Percentiles rank a stretch among this genome's conserved stretches.
These are phyloP conservation scores for Fusarium graminum DNA, from an alignment of 2,329 filamentous ascomycete species.

Conservation along the genomic window DNA sequence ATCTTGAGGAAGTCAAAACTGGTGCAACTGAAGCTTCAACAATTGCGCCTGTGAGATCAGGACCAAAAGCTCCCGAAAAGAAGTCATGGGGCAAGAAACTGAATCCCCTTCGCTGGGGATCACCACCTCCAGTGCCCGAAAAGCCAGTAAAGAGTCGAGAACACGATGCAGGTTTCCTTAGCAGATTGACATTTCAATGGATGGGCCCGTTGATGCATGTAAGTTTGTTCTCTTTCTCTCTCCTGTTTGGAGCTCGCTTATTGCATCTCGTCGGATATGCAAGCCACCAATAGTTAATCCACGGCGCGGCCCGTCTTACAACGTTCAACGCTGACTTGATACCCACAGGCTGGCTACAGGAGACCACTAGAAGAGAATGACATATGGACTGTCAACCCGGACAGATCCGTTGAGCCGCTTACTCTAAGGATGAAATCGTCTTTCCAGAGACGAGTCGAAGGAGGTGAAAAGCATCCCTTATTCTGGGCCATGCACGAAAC, in stretches of 20 bases:
- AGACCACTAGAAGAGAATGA: slow-evolving; percentile 86
- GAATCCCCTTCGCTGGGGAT: slow-evolving; percentile 73
- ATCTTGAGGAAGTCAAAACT: slow-evolving; percentile 59
- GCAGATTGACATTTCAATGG: slow-evolving; percentile 86
- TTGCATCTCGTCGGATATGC: slow-evolving; percentile 17
- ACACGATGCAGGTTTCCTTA: slow-evolving; percentile 79
- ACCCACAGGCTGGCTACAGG: slow-evolving; percentile 79
- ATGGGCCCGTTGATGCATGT: slow-evolving; percentile 88
- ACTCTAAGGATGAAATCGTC: slow-evolving; percentile 74
- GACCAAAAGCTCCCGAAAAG: slow-evolving; percentile 53
- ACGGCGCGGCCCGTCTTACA: slow-evolving; percentile 39
- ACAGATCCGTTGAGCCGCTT: slow-evolving; percentile 78
- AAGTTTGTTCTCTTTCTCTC: slow-evolving; percentile 51
- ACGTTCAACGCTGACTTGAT: slow-evolving; percentile 25
- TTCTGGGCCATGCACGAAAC: slow-evolving; percentile 87
- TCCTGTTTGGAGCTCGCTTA: slow-evolving; percentile 1
- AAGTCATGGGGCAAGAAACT: slow-evolving; percentile 73
- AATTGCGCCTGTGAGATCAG: slow-evolving; percentile 61
- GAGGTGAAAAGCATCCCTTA: slow-evolving; percentile 79
- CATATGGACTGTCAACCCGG: slow-evolving; percentile 89
- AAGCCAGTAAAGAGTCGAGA: slow-evolving; percentile 72
- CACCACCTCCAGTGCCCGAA: slow-evolving; percentile 67
- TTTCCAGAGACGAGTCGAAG: slow-evolving; percentile 75
- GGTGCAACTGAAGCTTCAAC: slow-evolving; percentile 69
- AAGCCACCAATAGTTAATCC: slow-evolving; percentile 24